phyloP scores from a whole-genome alignment of 495 filamentous ascomycete species.

The Gamarada debralockiae region DNA sequence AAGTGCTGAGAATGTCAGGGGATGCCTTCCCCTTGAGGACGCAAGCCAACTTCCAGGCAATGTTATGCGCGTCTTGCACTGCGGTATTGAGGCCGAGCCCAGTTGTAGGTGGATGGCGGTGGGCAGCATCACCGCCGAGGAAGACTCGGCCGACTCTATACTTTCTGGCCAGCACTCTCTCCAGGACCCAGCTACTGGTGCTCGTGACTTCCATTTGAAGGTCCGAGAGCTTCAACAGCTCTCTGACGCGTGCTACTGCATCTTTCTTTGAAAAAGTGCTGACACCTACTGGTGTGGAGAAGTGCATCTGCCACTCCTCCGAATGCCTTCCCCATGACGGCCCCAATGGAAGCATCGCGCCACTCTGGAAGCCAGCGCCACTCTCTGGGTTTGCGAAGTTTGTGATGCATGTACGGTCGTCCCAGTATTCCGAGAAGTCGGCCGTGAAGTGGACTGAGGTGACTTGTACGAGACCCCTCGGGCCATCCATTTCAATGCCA shows the following conservation, averaged over 20 bases:
- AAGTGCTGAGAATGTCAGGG: slow-evolving; percentile 27
- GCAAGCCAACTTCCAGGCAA: slow-evolving; percentile 42
- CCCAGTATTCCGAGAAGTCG: slow-evolving; percentile 13
- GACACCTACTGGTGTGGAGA: neutral
- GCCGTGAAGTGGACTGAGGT: slow-evolving; percentile 6
- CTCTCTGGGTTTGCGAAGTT: neutral
- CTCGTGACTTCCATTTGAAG: slow-evolving; percentile 29
- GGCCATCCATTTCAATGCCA: slow-evolving; percentile 17
- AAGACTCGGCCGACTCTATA: slow-evolving; percentile 41
- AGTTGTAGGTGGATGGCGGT: slow-evolving; percentile 43
- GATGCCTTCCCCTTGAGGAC: slow-evolving; percentile 30
- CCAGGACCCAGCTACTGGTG: slow-evolving; percentile 36
- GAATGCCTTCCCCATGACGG: slow-evolving; percentile 9
- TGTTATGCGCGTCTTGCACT: slow-evolving; percentile 43
- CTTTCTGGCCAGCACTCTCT: slow-evolving; percentile 36
- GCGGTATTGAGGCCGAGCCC: slow-evolving; percentile 45
- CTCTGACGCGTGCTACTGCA: neutral
- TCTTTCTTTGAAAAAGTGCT: neutral
- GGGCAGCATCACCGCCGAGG: slow-evolving; percentile 41
- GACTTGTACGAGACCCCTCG: slow-evolving; percentile 1
- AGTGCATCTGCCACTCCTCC: slow-evolving; percentile 6
- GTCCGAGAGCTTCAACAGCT: slow-evolving; percentile 19
- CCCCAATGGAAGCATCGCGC: neutral
- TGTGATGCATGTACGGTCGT: neutral
- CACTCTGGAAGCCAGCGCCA: neutral